Base-by-base conservation (phyloP, 1,284 basidiomycete species). In the Cryptococcus wingfieldii region DNA sequence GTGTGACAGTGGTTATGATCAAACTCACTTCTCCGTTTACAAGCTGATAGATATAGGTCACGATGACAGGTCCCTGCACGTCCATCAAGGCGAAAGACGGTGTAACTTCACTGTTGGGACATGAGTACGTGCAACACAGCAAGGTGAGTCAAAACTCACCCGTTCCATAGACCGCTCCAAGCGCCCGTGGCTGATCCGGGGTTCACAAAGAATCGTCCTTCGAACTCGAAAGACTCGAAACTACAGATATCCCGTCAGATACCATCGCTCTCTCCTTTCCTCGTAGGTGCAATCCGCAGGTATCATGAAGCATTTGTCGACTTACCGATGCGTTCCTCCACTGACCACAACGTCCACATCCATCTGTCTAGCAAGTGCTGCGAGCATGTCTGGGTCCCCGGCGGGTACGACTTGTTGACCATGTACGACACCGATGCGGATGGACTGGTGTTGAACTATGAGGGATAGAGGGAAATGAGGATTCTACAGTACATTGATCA, bases 131-230 rank as follows among this genome's bases (percentile, higher is more conserved):
- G 23, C 23, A 23, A 23, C 34, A 37, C 28, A 25, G 23, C 18
- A 7, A 16, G 19, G 2, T 12, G 28, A 25, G 10, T 31, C 19
- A 18, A 16, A n/a, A 74, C 78, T 60, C 61, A 87, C 89, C 83
- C 84, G 58, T 83, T 86, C 64, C 82, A 84, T 6, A 84, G 74
- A 0, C 90, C 88, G 47, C 86, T 84, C 92, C 92, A 98, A 14
- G 95, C 93, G 42, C 94, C 94, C 0, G 91, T 95, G 1, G 92
- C 94, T 14, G 89, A 92, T 1, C 95, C 95, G 0, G 95, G 95
- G 75, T 98, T 97, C 50, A 98, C 84, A 71, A 97, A 98, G 82
- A 98, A 98, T 56, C 87, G 84, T 44, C 86, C 84, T 61, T 93
- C 91, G 66, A 88, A 86, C 72, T 95, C 93, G 60, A 92, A 87